Evolutionary conservation across 2,329 filamentous ascomycete species (phyloP), one percentile per base, ranked within the genome.

Genomic region (Paracoccidioides brasiliensis): DNA sequence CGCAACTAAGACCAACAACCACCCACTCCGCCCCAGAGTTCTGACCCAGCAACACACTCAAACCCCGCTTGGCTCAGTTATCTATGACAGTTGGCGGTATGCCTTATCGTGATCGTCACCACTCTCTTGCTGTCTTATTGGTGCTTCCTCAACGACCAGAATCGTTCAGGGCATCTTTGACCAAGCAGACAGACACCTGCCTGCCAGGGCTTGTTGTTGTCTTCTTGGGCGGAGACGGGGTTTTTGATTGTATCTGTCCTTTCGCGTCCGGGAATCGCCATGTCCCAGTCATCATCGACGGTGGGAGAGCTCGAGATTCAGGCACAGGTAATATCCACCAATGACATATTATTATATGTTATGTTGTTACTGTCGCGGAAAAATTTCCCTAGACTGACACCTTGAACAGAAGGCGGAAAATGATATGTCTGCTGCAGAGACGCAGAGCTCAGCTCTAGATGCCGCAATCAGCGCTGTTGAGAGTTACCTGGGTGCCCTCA

Each of bases 391-490:
- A 8, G 33, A 44, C 38, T 32, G 10, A 55, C 53, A 44, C 50
- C 32, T 37, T n/a, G 32, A 28, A 42, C 37, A 61, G 59, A 55
- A 55, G 55, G 59, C 59, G 30, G 59, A 60, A 41, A 58, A 52
- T 5, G 56, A 60, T 58, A 58, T 84, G 63, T 69, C 74, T 57
- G 66, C 69, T 58, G 74, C 80, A 41, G 66, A 68, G 30, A 79
- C 76, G 50, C 78, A 80, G 61, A 72, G 79, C 61, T 82, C 83
- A 62, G 89, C 88, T 45, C 77, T 96, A 55, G 75, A 83, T 53
- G 80, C 87, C 67, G 84, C 88, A 52, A 88, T 95, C 65, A 75
- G 78, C 60, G 87, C 86, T 4, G 86, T 84, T 28, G 89, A 96
- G 67, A 74, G 86, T 52, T 90, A 93, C 62, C 88, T 96, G 82